These are phyloP conservation scores for Aspergillus carlsbadensis DNA, from an alignment of 495 filamentous ascomycete genomes.

Conservation along the genomic window DNA sequence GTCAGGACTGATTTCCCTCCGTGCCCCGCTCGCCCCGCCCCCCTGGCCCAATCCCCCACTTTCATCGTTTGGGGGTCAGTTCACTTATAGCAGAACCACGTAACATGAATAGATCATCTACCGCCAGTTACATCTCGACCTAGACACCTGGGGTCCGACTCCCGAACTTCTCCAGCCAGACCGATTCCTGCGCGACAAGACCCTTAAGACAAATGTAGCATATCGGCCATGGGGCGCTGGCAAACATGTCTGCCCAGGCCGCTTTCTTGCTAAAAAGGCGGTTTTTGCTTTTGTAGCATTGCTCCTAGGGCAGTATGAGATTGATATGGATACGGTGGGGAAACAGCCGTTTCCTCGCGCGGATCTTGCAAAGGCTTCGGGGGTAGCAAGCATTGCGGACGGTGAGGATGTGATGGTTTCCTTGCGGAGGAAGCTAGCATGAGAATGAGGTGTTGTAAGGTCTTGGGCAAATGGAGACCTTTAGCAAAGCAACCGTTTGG, in stretches of 20 bases:
- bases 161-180: conserved; percentile 19
- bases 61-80: no score
- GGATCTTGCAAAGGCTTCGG: conserved; percentile 1
- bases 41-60: no score
- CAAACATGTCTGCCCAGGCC: conserved; percentile 34
- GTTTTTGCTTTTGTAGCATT: conserved; percentile 36
- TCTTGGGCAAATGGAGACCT: no score
- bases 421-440: neutral
- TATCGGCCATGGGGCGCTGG: conserved; percentile 41
- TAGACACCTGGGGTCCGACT: conserved; percentile 18
- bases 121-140: conserved; percentile 27
- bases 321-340: neutral
- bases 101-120: conserved; percentile 16
- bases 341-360: neutral
- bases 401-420: conserved; percentile 2
- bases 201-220: conserved; percentile 9
- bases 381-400: neutral
- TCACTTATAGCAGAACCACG: no score
- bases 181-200: conserved; percentile 22
- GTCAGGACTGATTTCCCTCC: neutral
- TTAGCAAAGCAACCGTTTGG: no score
- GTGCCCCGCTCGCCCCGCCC: no score
- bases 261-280: conserved; percentile 40
- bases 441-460: no score
- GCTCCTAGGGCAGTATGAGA: conserved; percentile 8